A percentile compares a stretch with the other conserved stretches of the same genome.
These are phyloP conservation scores for Chaetomiaceae sp. DNA, from an alignment of 2,329 filamentous ascomycete species.

Conservation along the genomic window DNA sequence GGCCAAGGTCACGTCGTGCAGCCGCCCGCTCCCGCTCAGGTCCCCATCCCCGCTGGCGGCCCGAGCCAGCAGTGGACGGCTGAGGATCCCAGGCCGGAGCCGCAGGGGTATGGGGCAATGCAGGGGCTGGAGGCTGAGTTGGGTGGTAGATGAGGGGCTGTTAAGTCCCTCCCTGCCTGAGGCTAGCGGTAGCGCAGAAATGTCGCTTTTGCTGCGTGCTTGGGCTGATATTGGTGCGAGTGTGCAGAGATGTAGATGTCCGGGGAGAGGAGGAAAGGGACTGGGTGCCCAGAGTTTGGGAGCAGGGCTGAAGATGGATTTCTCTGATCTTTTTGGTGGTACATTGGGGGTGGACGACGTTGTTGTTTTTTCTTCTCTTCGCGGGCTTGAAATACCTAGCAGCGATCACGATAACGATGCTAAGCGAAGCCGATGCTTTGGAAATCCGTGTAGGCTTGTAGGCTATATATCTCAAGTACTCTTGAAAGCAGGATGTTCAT, in stretches of 20 bases:
- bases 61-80: slow-evolving; percentile 48
- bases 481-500: too few relatives aligned
- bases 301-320: too few relatives aligned
- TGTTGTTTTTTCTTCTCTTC: background rate
- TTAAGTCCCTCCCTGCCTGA: background rate
- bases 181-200: too few relatives aligned
- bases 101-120: slow-evolving; percentile 52
- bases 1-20: slow-evolving; percentile 29
- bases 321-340: slow-evolving; percentile 3
- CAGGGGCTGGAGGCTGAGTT: slow-evolving; percentile 56
- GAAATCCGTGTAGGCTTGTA: background rate
- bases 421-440: background rate
- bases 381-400: too few relatives aligned
- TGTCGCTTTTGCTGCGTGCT: too few relatives aligned
- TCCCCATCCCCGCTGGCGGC: slow-evolving; percentile 49
- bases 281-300: too few relatives aligned
- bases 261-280: too few relatives aligned
- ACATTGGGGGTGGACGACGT: background rate
- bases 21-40: slow-evolving; percentile 36
- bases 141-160: slow-evolving; percentile 36
- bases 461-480: too few relatives aligned
- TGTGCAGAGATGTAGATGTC: too few relatives aligned
- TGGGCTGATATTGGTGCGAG: too few relatives aligned
- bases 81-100: slow-evolving; percentile 57
- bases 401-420: background rate